Percentiles rank a stretch among this genome's conserved stretches.
phyloP scores from a whole-genome alignment of 371 early-diverging fungal species.

The Batkoa obscura region DNA sequence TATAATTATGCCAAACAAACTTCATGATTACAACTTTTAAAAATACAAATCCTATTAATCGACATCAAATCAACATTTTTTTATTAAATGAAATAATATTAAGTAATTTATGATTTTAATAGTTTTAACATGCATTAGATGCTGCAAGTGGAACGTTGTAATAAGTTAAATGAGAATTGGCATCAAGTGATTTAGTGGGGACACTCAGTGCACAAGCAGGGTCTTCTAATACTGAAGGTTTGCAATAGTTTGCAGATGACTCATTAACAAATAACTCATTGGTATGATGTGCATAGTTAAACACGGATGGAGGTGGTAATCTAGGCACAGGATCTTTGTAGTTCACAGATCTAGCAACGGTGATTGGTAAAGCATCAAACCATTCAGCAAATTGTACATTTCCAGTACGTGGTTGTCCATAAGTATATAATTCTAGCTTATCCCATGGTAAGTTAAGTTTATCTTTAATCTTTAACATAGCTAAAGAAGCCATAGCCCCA shows the following conservation, averaged over 20 bases:
- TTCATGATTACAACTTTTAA: too few species aligned
- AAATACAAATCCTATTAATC: too few species aligned
- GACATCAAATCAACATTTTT: too few species aligned
- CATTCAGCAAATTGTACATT: neutral
- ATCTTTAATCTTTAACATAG: neutral
- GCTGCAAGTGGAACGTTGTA: too few species aligned
- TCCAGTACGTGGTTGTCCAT: neutral
- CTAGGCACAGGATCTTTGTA: neutral
- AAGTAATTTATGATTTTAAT: too few species aligned
- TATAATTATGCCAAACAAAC: too few species aligned
- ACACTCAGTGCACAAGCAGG: neutral
- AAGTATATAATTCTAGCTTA: neutral
- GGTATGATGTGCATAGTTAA: neutral
- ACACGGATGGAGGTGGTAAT: neutral
- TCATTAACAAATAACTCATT: neutral
- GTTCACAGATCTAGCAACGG: neutral
- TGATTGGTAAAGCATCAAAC: neutral
- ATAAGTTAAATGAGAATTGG: neutral
- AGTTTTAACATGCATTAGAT: too few species aligned
- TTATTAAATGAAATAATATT: too few species aligned
- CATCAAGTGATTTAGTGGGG: neutral
- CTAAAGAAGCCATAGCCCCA: neutral
- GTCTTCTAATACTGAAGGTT: neutral
- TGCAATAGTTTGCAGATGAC: neutral
- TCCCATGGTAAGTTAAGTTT: neutral